phyloP scores from a whole-genome alignment of 495 filamentous ascomycete species.

The Penicillium cataractarum region DNA sequence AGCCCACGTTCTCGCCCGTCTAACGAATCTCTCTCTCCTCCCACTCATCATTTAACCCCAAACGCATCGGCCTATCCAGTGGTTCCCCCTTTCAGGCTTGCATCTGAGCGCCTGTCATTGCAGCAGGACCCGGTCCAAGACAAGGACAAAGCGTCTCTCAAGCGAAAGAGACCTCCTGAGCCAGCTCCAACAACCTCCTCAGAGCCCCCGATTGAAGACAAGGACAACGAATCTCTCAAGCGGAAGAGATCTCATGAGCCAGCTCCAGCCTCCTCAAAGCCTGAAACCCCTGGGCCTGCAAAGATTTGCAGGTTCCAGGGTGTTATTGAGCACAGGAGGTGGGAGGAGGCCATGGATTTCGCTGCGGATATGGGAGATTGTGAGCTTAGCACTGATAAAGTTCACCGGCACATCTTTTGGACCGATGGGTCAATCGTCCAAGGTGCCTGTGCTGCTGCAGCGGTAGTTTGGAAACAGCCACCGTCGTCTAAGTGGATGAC shows the following conservation, averaged over 20 bases:
- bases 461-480: slow-evolving; percentile 5
- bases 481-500: background rate
- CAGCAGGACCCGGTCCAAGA: no score
- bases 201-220: background rate
- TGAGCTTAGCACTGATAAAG: background rate
- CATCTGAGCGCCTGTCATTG: background rate
- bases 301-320: background rate
- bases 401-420: slow-evolving; percentile 4
- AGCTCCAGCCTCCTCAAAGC: background rate
- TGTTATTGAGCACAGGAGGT: background rate
- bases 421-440: slow-evolving; percentile 7
- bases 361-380: background rate
- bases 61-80: background rate
- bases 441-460: background rate
- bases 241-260: background rate
- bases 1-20: no score
- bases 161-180: background rate
- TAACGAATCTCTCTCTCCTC: no score
- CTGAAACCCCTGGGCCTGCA: background rate
- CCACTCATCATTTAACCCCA: no score
- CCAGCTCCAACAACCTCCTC: background rate
- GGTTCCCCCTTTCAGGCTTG: background rate
- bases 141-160: background rate
- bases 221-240: background rate
- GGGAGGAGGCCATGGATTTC: background rate